A percentile compares a stretch with the other conserved stretches of the same genome.
Evolutionary conservation across 352 stramenopile species (phyloP).

Genomic region (Pythium utonaiense): DNA sequence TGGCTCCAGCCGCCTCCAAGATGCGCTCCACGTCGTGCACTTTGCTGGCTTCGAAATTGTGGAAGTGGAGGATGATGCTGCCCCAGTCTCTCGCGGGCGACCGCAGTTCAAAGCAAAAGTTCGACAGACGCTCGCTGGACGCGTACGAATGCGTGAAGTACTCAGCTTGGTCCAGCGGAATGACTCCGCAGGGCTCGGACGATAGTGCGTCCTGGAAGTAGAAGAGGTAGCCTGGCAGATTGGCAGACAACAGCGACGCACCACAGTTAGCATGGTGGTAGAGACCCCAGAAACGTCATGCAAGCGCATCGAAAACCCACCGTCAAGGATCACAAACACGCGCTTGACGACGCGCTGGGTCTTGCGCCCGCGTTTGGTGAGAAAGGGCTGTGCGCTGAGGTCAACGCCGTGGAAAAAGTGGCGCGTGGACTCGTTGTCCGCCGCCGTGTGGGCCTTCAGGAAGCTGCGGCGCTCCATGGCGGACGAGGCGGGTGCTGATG

Average conservation of each 20-base stretch:
- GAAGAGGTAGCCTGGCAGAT: constrained; percentile 76
- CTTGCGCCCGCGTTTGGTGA: constrained; percentile 73
- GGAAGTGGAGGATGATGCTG: constrained; percentile 75
- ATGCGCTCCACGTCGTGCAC: constrained; percentile 49
- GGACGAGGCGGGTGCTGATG: neutral
- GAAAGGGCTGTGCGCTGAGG: constrained; percentile 54
- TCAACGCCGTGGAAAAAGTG: constrained; percentile 61
- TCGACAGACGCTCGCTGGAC: constrained; percentile 48
- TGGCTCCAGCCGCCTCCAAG: constrained; percentile 45
- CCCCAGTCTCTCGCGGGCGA: constrained; percentile 61
- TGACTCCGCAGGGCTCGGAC: constrained; percentile 52
- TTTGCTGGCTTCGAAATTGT: constrained; percentile 44
- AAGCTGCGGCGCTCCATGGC: constrained; percentile 25
- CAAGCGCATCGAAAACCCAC: constrained; percentile 26
- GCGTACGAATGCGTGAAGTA: constrained; percentile 76
- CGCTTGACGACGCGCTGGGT: constrained; percentile 63
- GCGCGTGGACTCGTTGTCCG: constrained; percentile 6
- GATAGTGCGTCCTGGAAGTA: constrained; percentile 64
- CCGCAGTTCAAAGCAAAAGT: constrained; percentile 73
- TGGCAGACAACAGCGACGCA: too few relatives aligned
- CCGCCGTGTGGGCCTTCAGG: constrained; percentile 3
- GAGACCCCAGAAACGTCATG: too few relatives aligned
- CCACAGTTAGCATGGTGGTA: too few relatives aligned
- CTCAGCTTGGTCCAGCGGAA: constrained; percentile 59
- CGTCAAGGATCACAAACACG: constrained; percentile 75